Evolutionary conservation across 306 rosid genomes (phyloP).

Genomic region (Vicia faba): DNA sequence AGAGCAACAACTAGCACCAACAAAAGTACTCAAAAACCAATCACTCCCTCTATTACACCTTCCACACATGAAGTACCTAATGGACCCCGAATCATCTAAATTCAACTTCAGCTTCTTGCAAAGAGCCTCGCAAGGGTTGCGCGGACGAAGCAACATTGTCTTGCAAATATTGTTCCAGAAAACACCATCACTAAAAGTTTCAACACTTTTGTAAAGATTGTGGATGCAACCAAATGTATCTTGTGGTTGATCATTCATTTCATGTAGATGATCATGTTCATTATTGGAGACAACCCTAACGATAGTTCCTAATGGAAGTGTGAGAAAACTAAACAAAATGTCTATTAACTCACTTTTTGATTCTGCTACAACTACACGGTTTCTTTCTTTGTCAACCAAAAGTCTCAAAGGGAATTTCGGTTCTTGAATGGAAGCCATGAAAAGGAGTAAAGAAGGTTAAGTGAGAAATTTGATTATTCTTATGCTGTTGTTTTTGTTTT

Average conservation of each 20-base stretch:
- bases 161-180: conserved; percentile 35
- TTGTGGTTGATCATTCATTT: background rate
- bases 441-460: background rate
- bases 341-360: conserved; percentile 38
- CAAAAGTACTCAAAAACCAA: conserved; percentile 38
- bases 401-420: conserved; percentile 27
- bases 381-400: conserved; percentile 39
- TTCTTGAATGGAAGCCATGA: conserved; percentile 38
- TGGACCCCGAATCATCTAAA: conserved; percentile 20
- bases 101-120: conserved; percentile 35
- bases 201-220: conserved; percentile 32
- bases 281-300: conserved; percentile 22
- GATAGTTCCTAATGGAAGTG: conserved; percentile 45
- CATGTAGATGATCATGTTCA: background rate
- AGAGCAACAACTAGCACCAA: conserved; percentile 20
- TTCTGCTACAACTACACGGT: conserved; percentile 38
- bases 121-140: conserved; percentile 28
- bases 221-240: conserved; percentile 36
- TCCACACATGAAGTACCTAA: conserved; percentile 32
- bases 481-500: background rate
- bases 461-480: conserved; percentile 6
- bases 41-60: background rate
- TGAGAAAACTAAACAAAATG: conserved; percentile 40
- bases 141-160: conserved; percentile 41
- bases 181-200: background rate